Evolutionary conservation across 441 rosid species (phyloP).

Genomic region (Erysimum pusillum): DNA sequence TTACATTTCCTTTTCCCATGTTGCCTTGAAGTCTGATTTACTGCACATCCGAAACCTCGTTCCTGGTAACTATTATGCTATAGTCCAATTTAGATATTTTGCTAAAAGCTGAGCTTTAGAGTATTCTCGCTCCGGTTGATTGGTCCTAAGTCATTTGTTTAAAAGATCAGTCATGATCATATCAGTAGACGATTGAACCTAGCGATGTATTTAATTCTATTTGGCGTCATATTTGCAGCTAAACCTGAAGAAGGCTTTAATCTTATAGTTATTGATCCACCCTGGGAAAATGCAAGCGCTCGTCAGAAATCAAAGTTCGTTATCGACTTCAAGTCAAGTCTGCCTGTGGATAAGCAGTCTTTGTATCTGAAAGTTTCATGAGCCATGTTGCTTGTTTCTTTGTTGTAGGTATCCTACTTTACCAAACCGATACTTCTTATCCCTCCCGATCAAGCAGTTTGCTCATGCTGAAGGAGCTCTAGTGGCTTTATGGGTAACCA

Average conservation of each 20-base stretch:
- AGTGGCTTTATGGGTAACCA: slow-evolving; percentile 93
- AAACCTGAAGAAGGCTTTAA: slow-evolving; percentile 66
- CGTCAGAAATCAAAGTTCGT: slow-evolving; percentile 76
- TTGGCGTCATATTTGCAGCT: slow-evolving; percentile 56
- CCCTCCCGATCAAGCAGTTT: slow-evolving; percentile 83
- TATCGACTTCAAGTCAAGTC: slow-evolving; percentile 1
- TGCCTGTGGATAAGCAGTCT: background rate
- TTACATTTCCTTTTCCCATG: slow-evolving; percentile 34
- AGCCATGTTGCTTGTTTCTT: slow-evolving; percentile 22
- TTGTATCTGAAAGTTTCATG: slow-evolving; percentile 12
- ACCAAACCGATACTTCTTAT: slow-evolving; percentile 80
- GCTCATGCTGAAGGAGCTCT: slow-evolving; percentile 79
- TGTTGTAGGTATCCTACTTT: slow-evolving; percentile 80
- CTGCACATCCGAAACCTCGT: slow-evolving; percentile 77
- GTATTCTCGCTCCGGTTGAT: background rate
- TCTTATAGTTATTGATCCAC: slow-evolving; percentile 87
- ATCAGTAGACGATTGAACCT: slow-evolving; percentile 1
- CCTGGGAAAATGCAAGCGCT: slow-evolving; percentile 96
- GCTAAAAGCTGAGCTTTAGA: slow-evolving; percentile 17
- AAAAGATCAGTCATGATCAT: background rate
- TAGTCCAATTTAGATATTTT: slow-evolving; percentile 4
- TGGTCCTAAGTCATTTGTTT: slow-evolving; percentile 15
- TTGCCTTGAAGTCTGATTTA: slow-evolving; percentile 78
- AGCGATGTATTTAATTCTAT: slow-evolving; percentile 5
- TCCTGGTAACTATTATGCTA: slow-evolving; percentile 70